These are phyloP conservation scores for Testicularia cyperi DNA, from an alignment of 1,284 basidiomycete genomes.

Conservation along the genomic window DNA sequence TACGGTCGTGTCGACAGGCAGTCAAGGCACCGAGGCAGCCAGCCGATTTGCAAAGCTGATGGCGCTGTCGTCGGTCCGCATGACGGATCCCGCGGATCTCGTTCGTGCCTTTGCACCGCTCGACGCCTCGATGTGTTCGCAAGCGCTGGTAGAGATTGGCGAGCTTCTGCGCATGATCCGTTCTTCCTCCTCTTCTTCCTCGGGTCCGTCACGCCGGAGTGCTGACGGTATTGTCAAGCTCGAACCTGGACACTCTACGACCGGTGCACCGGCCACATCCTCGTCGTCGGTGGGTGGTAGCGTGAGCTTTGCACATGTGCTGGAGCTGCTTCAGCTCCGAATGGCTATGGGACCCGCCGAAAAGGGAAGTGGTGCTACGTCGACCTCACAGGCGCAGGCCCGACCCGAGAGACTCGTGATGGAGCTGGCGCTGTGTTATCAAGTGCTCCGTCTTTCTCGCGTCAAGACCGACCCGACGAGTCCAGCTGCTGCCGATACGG, in stretches of 20 bases:
- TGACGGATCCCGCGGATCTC: background rate
- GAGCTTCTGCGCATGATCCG: background rate
- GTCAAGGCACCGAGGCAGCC: no score
- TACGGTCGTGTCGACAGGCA: no score
- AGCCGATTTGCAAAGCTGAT: background rate
- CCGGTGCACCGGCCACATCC: background rate
- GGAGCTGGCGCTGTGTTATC: slow-evolving; percentile 21
- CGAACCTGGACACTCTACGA: no score
- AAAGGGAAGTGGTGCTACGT: background rate
- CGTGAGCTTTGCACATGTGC: slow-evolving; percentile 18
- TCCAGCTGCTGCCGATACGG: background rate
- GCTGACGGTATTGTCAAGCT: background rate
- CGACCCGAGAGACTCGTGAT: slow-evolving; percentile 14
- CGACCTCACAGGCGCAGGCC: background rate
- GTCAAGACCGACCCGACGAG: slow-evolving; percentile 6
- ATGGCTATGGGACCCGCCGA: slow-evolving; percentile 9
- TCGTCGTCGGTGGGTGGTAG: background rate
- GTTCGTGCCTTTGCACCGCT: background rate
- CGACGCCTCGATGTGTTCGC: background rate
- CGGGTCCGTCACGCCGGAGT: background rate
- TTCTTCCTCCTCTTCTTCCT: no score
- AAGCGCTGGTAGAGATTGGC: background rate
- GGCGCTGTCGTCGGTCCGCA: background rate
- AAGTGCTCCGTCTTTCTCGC: slow-evolving; percentile 16
- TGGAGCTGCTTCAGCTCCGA: slow-evolving; percentile 33